These are phyloP conservation scores for Parvularia atlantis DNA, from an alignment of 78 protist genomes.

Conservation along the genomic window DNA sequence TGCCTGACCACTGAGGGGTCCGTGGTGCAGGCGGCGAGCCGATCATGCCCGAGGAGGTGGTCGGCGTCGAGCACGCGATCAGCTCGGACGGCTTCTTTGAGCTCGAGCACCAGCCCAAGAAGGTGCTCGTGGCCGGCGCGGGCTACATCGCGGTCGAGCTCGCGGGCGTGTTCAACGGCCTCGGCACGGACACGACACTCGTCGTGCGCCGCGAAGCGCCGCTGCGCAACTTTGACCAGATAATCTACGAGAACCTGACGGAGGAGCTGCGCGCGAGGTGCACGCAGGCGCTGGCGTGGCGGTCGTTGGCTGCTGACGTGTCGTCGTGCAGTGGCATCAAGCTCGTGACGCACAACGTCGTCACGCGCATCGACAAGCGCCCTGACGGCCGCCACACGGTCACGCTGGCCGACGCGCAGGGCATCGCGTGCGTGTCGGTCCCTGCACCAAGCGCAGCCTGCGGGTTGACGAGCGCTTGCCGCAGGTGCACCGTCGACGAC, in stretches of 20 bases:
- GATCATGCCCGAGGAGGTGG: conserved; percentile 42
- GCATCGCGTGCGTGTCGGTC: no score
- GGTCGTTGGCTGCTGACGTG: no score
- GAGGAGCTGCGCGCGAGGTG: conserved; percentile 43
- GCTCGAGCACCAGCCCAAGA: conserved; percentile 45
- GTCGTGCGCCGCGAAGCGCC: conserved; percentile 38
- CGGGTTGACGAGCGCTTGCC: background rate
- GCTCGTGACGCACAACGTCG: conserved; percentile 3
- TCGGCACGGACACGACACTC: conserved; percentile 45
- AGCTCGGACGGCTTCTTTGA: conserved; percentile 67
- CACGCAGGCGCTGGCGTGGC: no score
- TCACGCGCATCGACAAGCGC: background rate
- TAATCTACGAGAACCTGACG: conserved; percentile 16
- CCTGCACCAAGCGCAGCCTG: no score
- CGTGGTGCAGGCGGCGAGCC: background rate
- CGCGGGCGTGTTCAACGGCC: conserved; percentile 58
- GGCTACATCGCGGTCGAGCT: conserved; percentile 82
- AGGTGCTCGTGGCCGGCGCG: conserved; percentile 41
- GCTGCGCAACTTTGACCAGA: conserved; percentile 64
- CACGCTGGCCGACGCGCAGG: background rate
- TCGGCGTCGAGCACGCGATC: conserved; percentile 59
- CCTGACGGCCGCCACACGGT: background rate
- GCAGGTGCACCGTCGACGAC: conserved; percentile 15
- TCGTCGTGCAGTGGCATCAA: conserved; percentile 28
- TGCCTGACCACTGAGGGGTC: no score